Evolutionary conservation across 176 grass and related monocot species (phyloP), one percentile per base, ranked within the genome.

Genomic region (Hyparrhenia diplandra): DNA sequence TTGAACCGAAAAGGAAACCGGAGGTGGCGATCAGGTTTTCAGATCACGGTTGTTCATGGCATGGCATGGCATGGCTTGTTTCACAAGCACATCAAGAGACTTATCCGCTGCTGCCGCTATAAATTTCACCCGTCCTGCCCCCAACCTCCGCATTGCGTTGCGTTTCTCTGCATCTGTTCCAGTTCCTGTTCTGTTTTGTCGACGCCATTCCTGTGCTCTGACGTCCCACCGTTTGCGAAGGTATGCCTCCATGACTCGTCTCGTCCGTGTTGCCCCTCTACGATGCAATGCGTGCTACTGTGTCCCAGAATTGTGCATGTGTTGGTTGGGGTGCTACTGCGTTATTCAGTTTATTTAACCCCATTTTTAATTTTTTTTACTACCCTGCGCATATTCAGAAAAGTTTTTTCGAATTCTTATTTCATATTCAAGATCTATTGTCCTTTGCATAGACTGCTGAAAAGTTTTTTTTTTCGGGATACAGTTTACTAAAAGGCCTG

Each of bases 51-150:
- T 9, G 31, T 32, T 32, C 31, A 32, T 32, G 31, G 31, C n/a
- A n/a, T n/a, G n/a, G n/a, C n/a, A n/a, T n/a, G n/a, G n/a, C 52
- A 55, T 46, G 77, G 24, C 77, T 85, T 82, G 78, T 42, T 85
- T 41, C 42, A 36, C 76, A 81, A 72, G 87, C 43, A 36, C 59
- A 34, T 16, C 2, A 30, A 40, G 21, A 20, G 43, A 23, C 21
- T 46, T 46, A 32, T 31, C 63, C 14, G 20, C 45, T 6, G 4
- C 29, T 18, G 37, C 17, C 69, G 2, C 24, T 80, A 89, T 70
- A 89, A 86, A 82, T 67, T 34, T 66, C 17, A 1, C 2, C 3
- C 27, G 1, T 24, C 14, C 23, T 30, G 4, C 2, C 12, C 64
- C 14, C 13, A 20, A 17, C 58, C 35, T 66, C 18, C 12, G 11